A percentile compares a stretch with the other conserved stretches of the same genome.
phyloP scores from a whole-genome alignment of 495 filamentous ascomycete species.

The Cetradonia linearis region DNA sequence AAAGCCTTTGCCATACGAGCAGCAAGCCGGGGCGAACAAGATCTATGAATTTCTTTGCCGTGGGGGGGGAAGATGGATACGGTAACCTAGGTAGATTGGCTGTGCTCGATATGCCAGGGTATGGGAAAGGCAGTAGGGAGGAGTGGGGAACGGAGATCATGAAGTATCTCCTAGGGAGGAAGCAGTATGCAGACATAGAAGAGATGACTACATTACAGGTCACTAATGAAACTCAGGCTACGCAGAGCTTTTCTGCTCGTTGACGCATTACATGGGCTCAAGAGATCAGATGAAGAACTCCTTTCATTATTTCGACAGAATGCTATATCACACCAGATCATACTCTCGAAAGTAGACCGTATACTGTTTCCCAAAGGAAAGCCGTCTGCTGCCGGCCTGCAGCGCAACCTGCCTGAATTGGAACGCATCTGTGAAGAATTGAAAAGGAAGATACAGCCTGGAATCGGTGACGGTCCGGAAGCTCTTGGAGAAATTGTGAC shows the following conservation, averaged over 20 bases:
- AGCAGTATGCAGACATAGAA: slow-evolving; percentile 37
- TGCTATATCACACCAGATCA: slow-evolving; percentile 61
- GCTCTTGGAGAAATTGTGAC: slow-evolving; percentile 43
- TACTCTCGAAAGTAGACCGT: slow-evolving; percentile 75
- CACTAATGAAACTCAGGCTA: slow-evolving; percentile 34
- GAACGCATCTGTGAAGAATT: slow-evolving; percentile 22
- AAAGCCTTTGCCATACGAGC: slow-evolving; percentile 51
- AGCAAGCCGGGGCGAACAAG: slow-evolving; percentile 66
- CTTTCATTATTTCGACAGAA: slow-evolving; percentile 52
- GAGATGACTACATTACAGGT: background rate
- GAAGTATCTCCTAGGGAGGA: slow-evolving; percentile 66
- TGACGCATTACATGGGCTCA: slow-evolving; percentile 72
- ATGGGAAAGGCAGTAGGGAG: slow-evolving; percentile 62
- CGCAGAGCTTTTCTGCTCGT: slow-evolving; percentile 75
- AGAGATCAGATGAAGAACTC: slow-evolving; percentile 56
- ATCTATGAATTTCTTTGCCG: slow-evolving; percentile 76
- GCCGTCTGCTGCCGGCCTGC: slow-evolving; percentile 20
- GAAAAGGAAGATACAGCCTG: slow-evolving; percentile 26
- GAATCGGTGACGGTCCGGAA: slow-evolving; percentile 33
- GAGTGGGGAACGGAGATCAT: slow-evolving; percentile 82
- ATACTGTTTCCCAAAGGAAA: slow-evolving; percentile 23
- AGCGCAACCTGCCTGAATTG: slow-evolving; percentile 27
- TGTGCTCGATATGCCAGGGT: slow-evolving; percentile 88
- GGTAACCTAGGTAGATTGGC: slow-evolving; percentile 51
- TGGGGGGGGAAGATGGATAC: slow-evolving; percentile 47